A percentile compares a stretch with the other conserved stretches of the same genome.
Evolutionary conservation across 768 basidiomycete genomes (phyloP).

Genomic region (Coprinopsis marcescibilis): DNA sequence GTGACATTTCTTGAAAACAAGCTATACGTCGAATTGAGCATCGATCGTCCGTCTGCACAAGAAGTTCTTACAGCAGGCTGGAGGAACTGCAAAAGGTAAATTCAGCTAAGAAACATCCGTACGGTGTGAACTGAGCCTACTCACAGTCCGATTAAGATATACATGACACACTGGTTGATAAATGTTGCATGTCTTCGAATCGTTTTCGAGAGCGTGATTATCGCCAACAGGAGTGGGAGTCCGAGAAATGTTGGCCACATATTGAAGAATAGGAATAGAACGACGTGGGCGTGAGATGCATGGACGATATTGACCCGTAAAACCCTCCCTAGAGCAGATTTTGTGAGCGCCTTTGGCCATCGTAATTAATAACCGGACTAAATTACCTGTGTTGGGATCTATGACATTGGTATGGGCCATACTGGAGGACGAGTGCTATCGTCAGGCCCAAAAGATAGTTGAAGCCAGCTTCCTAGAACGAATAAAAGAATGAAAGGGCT

Average conservation of each 20-base stretch:
- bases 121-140: slow-evolving; percentile 14
- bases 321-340: neutral
- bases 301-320: slow-evolving; percentile 33
- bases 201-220: slow-evolving; percentile 34
- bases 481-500: too few species aligned
- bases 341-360: neutral
- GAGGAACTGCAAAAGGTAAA: too few species aligned
- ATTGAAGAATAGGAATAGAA: slow-evolving; percentile 40
- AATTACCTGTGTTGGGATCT: too few species aligned
- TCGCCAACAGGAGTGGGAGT: slow-evolving; percentile 38
- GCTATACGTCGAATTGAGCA: too few species aligned
- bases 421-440: too few species aligned
- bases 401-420: too few species aligned
- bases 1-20: slow-evolving; percentile 34
- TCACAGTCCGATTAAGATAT: slow-evolving; percentile 41
- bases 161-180: slow-evolving; percentile 38
- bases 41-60: too few species aligned
- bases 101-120: too few species aligned
- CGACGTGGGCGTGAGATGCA: slow-evolving; percentile 34
- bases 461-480: too few species aligned
- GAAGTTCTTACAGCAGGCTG: too few species aligned
- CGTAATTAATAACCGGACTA: neutral
- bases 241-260: slow-evolving; percentile 47
- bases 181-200: slow-evolving; percentile 43
- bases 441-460: too few species aligned